Conservation (phyloP, 805 yeast species). For the Ogataea salicorniae region DNA sequence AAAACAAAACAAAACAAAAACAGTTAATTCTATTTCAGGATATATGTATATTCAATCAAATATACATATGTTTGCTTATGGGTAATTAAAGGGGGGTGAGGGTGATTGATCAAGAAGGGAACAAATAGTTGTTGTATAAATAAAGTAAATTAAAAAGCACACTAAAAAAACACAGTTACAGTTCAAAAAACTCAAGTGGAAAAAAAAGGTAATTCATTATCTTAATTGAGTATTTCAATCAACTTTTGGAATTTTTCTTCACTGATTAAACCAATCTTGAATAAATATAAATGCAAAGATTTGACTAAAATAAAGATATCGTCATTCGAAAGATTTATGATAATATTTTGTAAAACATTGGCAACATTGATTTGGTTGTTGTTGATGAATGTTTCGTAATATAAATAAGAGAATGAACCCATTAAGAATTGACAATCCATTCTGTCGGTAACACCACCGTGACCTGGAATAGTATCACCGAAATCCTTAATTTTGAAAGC, state of each 20-base stretch:
- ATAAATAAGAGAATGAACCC: conserved; percentile 92
- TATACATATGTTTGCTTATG: too few species aligned
- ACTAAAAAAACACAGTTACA: too few species aligned
- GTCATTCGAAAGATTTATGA: conserved; percentile 59
- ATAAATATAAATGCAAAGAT: conserved; percentile 52
- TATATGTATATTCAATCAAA: too few species aligned
- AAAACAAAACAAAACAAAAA: too few species aligned
- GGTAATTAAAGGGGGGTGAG: too few species aligned
- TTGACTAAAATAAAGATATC: conserved; percentile 62
- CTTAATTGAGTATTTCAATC: conserved; percentile 9
- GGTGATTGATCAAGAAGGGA: too few species aligned
- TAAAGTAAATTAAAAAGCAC: too few species aligned
- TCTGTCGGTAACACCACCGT: conserved; percentile 96
- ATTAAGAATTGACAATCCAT: conserved; percentile 96
- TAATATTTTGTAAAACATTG: conserved; percentile 66
- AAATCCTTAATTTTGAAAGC: conserved; percentile 95
- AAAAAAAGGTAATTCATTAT: too few species aligned
- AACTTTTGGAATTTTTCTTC: conserved; percentile 32
- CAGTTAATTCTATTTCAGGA: too few species aligned
- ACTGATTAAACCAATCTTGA: conserved; percentile 36
- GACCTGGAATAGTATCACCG: conserved; percentile 98
- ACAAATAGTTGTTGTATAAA: too few species aligned
- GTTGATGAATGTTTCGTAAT: conserved; percentile 87
- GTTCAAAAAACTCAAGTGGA: too few species aligned
- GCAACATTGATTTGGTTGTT: conserved; percentile 68